A percentile compares a stretch with the other conserved stretches of the same genome.
These are phyloP conservation scores for Fusarium sp. DNA, from an alignment of 2,329 filamentous ascomycete genomes.

Conservation along the genomic window DNA sequence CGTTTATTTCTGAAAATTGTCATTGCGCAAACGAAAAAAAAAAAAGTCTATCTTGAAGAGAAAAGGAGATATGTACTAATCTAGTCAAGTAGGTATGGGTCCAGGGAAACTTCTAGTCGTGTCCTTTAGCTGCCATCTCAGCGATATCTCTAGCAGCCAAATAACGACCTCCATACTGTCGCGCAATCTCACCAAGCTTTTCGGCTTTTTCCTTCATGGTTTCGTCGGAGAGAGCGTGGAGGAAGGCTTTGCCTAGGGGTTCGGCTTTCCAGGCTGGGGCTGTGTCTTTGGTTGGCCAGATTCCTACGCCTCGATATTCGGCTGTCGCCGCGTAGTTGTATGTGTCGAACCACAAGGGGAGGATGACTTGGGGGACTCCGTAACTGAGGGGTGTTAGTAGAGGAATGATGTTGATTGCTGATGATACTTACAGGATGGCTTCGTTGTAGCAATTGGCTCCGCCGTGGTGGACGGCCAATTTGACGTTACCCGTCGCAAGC, in stretches of 20 bases:
- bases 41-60: background rate
- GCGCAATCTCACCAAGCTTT: slow-evolving; percentile 4
- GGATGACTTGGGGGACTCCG: slow-evolving; percentile 55
- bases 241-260: slow-evolving; percentile 42
- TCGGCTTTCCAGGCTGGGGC: slow-evolving; percentile 46
- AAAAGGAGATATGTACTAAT: background rate
- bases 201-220: slow-evolving; percentile 2
- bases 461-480: slow-evolving; percentile 34
- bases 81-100: background rate
- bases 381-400: slow-evolving; percentile 39
- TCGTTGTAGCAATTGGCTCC: slow-evolving; percentile 36
- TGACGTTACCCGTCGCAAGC: slow-evolving; percentile 44
- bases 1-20: background rate
- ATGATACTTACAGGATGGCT: slow-evolving; percentile 25
- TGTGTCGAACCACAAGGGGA: slow-evolving; percentile 57
- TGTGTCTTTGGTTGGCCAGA: slow-evolving; percentile 49
- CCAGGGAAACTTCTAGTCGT: background rate
- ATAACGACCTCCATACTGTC: background rate
- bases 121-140: background rate
- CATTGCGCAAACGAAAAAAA: background rate
- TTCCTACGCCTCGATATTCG: slow-evolving; percentile 54
- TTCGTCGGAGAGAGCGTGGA: slow-evolving; percentile 13
- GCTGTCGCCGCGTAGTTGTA: slow-evolving; percentile 55
- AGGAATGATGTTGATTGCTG: background rate
- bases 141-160: background rate